phyloP scores from a whole-genome alignment of 2,329 filamentous ascomycete species.

The Madurella mycetomatis region DNA sequence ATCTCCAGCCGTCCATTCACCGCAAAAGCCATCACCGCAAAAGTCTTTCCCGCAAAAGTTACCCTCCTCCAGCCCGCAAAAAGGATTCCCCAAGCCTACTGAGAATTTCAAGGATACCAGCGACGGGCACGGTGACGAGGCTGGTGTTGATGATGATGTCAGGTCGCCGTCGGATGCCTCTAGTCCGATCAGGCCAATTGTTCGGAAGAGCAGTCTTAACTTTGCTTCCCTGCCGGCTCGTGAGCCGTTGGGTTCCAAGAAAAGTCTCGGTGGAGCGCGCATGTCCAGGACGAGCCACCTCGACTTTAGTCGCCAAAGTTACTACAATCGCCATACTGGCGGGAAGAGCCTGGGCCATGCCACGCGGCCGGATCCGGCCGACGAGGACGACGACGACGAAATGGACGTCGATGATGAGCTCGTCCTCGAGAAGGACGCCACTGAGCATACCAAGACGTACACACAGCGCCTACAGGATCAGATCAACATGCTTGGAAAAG shows the following conservation, averaged over 20 bases:
- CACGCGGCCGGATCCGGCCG: constrained; percentile 14
- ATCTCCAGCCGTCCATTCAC: constrained; percentile 18
- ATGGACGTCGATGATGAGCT: constrained; percentile 48
- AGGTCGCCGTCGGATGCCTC: constrained; percentile 64
- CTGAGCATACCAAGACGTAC: constrained; percentile 76
- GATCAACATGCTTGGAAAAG: constrained; percentile 69
- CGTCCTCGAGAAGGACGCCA: constrained; percentile 39
- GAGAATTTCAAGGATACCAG: constrained; percentile 3
- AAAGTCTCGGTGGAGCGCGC: constrained; percentile 66
- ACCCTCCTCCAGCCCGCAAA: constrained; percentile 7
- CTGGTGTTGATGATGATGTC: constrained; percentile 26
- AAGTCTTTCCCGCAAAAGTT: constrained; percentile 18
- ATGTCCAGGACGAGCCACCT: constrained; percentile 74
- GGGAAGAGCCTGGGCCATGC: constrained; percentile 64
- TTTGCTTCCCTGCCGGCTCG: constrained; percentile 90
- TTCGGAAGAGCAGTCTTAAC: constrained; percentile 91
- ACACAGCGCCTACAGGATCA: constrained; percentile 90
- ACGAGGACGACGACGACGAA: constrained; percentile 46
- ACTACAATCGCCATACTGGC: constrained; percentile 67
- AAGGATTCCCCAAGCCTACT: constrained; percentile 16
- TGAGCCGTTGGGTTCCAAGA: constrained; percentile 79
- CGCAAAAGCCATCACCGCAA: constrained; percentile 16
- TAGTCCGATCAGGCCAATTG: constrained; percentile 66
- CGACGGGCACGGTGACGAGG: neutral
- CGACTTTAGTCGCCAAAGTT: constrained; percentile 67